Conservation (phyloP, 345 rosid genomes). For the Kandelia obovata region DNA sequence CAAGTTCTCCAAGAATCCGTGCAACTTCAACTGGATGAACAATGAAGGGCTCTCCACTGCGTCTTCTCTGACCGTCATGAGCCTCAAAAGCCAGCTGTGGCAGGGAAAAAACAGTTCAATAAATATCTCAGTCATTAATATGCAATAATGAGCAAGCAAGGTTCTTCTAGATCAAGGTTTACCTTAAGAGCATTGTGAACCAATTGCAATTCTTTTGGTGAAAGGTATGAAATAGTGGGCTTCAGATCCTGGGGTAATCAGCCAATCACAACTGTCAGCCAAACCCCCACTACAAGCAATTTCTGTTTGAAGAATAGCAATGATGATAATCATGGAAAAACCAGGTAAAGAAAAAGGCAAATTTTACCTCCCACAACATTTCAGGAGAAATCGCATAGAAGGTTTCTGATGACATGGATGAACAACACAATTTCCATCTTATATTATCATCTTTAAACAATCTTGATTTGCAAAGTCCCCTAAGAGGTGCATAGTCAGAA, state of each 20-base stretch:
- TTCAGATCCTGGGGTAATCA: constrained; percentile 46
- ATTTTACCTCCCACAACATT: constrained; percentile 88
- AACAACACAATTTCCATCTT: constrained; percentile 53
- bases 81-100: constrained; percentile 93
- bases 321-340: background rate
- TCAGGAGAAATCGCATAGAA: constrained; percentile 55
- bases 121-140: constrained; percentile 6
- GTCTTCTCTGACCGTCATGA: constrained; percentile 92
- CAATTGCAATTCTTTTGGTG: constrained; percentile 73
- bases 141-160: background rate
- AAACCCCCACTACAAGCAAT: background rate
- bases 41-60: constrained; percentile 98
- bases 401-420: constrained; percentile 41
- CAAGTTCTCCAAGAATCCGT: constrained; percentile 93
- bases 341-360: constrained; percentile 8
- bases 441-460: constrained; percentile 38
- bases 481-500: constrained; percentile 32
- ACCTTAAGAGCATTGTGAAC: constrained; percentile 80
- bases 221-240: constrained; percentile 75
- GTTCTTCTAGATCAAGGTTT: constrained; percentile 19
- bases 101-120: constrained; percentile 30
- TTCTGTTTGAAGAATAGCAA: background rate
- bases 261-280: constrained; percentile 3
- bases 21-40: constrained; percentile 99
- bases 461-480: constrained; percentile 41